Evolutionary conservation across 805 yeast genomes (phyloP), one percentile per base, ranked within the genome.

Genomic region (Sugiyamaella marilandica): DNA sequence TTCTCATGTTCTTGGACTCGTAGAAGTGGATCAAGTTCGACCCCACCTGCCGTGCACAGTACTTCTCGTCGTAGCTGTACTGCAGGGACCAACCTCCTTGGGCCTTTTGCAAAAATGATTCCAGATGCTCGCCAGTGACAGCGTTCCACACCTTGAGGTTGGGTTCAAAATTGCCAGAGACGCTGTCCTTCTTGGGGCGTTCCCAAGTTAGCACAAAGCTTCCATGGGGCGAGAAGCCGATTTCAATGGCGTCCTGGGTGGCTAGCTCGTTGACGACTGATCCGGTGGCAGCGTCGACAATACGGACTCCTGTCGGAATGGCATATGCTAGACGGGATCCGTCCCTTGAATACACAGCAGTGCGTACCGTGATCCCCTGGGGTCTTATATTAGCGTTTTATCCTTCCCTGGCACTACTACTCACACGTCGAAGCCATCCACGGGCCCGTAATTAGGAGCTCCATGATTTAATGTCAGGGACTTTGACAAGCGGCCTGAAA

Each of bases 21-120:
- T 73, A 86, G 60, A 89, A 85, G 63, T 84, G 87, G 54, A 85
- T 74, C 34, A 67, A 57, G 64, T 84, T 88, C 62, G 79, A 79
- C 45, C 73, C 69, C 64, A 77, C 80, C 58, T 77, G 62, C 65
- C 83, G 79, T 45, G 88, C 85, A 69, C 85, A 75, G 59, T 79
- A 74, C 59, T 78, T 74, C 74, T 90, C 96, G 68, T 90, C 94
- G 55, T 78, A 77, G 8, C 95, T 86, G 68, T 84, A 90, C 71
- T 89, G 96, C n/a, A 95, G 86, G 47, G 69, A 65, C 97, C 98
- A 92, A 24, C 92, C 92, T 57, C 82, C 80, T 73, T 92, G 97
- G 49, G 82, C 82, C 70, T 85, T 87, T 59, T 87, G 85, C 49
- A 85, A 74, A 76, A 85, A 90, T 58, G 82, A 78, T 55, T 77